Evolutionary conservation across 2,329 filamentous ascomycete genomes (phyloP).

Genomic region (Beauveria bassiana): DNA sequence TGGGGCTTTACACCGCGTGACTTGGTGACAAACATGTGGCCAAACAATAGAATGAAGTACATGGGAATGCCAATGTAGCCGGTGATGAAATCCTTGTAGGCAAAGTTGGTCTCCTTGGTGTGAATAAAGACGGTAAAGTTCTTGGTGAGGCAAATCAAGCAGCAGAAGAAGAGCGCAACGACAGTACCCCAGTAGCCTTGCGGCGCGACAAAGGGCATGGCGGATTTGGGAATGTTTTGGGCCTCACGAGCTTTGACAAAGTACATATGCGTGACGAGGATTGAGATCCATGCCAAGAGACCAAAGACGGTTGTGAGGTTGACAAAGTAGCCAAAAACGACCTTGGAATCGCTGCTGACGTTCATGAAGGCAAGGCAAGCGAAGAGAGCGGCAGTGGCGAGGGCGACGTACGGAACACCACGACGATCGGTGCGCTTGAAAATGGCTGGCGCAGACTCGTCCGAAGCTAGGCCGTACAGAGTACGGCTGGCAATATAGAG

Average conservation of each 20-base stretch:
- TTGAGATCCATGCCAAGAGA: conserved; percentile 59
- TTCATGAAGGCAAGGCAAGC: conserved; percentile 63
- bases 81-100: conserved; percentile 71
- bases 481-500: conserved; percentile 69
- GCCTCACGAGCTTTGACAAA: conserved; percentile 56
- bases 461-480: conserved; percentile 63
- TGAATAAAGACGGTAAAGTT: conserved; percentile 67
- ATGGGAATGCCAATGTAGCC: conserved; percentile 71
- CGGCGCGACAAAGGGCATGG: conserved; percentile 59
- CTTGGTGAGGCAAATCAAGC: conserved; percentile 71
- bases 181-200: conserved; percentile 65
- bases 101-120: conserved; percentile 46
- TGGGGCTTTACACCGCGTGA: conserved; percentile 47
- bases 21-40: conserved; percentile 53
- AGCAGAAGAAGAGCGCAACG: conserved; percentile 60
- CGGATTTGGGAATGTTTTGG: conserved; percentile 47
- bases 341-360: conserved; percentile 46
- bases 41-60: conserved; percentile 61
- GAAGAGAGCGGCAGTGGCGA: conserved; percentile 53
- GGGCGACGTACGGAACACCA: conserved; percentile 62
- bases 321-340: conserved; percentile 58
- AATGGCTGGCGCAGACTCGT: conserved; percentile 64
- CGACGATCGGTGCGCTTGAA: conserved; percentile 63
- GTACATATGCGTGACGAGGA: conserved; percentile 59
- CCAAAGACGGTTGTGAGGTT: conserved; percentile 62